phyloP scores from a whole-genome alignment of 495 filamentous ascomycete genomes.

The Parmelia sp. region DNA sequence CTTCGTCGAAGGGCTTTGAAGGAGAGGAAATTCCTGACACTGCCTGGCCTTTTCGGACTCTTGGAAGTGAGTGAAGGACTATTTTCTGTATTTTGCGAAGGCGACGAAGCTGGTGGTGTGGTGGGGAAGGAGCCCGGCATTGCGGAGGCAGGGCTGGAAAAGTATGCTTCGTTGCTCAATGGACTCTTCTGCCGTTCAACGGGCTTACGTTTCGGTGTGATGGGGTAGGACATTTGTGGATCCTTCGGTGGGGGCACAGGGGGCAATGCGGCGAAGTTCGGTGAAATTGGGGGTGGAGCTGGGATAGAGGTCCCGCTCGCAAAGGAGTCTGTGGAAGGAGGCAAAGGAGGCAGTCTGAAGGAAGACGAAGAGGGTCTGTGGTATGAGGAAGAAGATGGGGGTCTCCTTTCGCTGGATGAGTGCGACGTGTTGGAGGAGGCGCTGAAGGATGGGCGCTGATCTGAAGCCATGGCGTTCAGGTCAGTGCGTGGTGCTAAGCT shows the following conservation, averaged over 20 bases:
- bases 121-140: constrained; percentile 27
- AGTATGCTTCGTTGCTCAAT: constrained; percentile 21
- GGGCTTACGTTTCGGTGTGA: constrained; percentile 20
- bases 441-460: not conserved
- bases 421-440: constrained; percentile 11
- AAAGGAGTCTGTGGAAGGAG: constrained; percentile 16
- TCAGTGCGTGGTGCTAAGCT: not conserved
- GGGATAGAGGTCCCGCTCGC: constrained; percentile 16
- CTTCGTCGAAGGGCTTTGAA: constrained; percentile 18
- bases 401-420: constrained; percentile 7
- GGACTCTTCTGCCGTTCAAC: constrained; percentile 23
- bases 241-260: constrained; percentile 19
- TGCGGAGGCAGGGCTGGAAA: constrained; percentile 17
- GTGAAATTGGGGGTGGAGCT: constrained; percentile 11
- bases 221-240: constrained; percentile 4
- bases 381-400: constrained; percentile 13
- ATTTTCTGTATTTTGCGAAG: not conserved
- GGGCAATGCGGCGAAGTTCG: constrained; percentile 11
- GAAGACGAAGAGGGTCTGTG: constrained; percentile 1
- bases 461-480: not conserved
- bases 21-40: constrained; percentile 22
- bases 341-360: constrained; percentile 19
- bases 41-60: constrained; percentile 19
- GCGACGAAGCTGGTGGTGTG: constrained; percentile 17
- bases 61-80: constrained; percentile 7